Conservation (phyloP, 495 filamentous ascomycete genomes). For the Penicillium ucsense region DNA sequence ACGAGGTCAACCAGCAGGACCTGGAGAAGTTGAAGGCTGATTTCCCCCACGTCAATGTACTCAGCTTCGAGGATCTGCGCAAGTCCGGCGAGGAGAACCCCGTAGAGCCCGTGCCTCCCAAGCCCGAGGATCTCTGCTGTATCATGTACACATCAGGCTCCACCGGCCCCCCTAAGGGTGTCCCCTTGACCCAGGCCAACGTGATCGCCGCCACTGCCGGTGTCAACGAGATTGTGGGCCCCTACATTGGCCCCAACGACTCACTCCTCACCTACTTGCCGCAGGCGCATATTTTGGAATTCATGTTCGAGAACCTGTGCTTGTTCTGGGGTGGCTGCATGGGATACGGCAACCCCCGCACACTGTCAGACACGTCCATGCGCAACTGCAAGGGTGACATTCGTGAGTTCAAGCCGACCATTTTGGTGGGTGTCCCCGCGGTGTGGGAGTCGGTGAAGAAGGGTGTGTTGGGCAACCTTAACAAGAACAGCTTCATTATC, state of each 20-base stretch:
- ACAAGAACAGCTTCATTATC: constrained; percentile 59
- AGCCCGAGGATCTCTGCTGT: constrained; percentile 82
- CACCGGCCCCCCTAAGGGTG: constrained; percentile 94
- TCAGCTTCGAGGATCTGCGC: constrained; percentile 77
- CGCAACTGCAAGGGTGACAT: constrained; percentile 95
- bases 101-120: constrained; percentile 70
- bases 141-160: constrained; percentile 99
- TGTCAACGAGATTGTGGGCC: constrained; percentile 74
- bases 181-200: constrained; percentile 79
- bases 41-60: constrained; percentile 58
- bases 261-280: constrained; percentile 86
- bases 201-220: constrained; percentile 88
- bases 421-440: constrained; percentile 90
- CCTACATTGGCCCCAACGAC: constrained; percentile 79
- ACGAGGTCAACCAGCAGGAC: constrained; percentile 65
- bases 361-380: constrained; percentile 80
- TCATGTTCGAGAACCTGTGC: constrained; percentile 90
- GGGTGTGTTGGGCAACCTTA: constrained; percentile 81
- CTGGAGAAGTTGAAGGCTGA: constrained; percentile 69
- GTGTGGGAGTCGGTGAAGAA: constrained; percentile 99
- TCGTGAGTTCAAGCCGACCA: constrained; percentile 80
- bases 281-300: constrained; percentile 91
- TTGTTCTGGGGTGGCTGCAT: constrained; percentile 93
- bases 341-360: constrained; percentile 94
- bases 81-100: constrained; percentile 77